Evolutionary conservation across 2,329 filamentous ascomycete species (phyloP).

Genomic region (Coleophoma cylindrospora): DNA sequence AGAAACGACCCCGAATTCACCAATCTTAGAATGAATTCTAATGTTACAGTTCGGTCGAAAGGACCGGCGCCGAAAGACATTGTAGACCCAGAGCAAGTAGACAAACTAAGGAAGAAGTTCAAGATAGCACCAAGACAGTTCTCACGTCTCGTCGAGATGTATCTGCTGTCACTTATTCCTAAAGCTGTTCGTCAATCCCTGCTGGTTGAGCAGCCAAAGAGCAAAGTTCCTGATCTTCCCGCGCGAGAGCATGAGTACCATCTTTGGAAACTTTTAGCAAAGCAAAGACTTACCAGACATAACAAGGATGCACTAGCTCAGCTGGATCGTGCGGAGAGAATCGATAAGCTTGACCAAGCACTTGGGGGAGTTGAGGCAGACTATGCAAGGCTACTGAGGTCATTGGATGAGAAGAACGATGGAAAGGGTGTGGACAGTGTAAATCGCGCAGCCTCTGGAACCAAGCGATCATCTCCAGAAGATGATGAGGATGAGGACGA

Average conservation of each 20-base stretch:
- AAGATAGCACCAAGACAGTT: constrained; percentile 80
- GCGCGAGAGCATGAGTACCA: constrained; percentile 58
- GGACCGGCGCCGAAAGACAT: constrained; percentile 47
- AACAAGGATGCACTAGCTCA: constrained; percentile 69
- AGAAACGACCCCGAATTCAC: constrained; percentile 53
- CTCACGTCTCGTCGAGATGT: constrained; percentile 68
- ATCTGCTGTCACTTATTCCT: constrained; percentile 59
- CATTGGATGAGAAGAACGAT: constrained; percentile 10
- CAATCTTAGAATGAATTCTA: constrained; percentile 48
- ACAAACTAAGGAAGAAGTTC: constrained; percentile 50
- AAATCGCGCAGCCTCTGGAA: neutral
- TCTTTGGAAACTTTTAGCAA: constrained; percentile 71
- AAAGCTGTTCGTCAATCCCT: constrained; percentile 48
- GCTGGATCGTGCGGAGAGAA: constrained; percentile 61
- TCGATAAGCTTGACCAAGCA: constrained; percentile 68
- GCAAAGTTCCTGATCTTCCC: constrained; percentile 36
- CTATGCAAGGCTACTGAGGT: constrained; percentile 59
- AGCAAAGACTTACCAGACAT: constrained; percentile 70
- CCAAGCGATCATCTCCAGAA: constrained; percentile 14
- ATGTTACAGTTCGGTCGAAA: constrained; percentile 41
- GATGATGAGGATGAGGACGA: constrained; percentile 9
- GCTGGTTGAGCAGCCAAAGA: constrained; percentile 35
- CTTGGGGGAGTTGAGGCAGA: constrained; percentile 65
- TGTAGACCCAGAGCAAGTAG: constrained; percentile 50
- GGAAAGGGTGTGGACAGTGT: constrained; percentile 3